These are phyloP conservation scores for Neonectria punicea DNA, from an alignment of 2,329 filamentous ascomycete genomes.

Conservation along the genomic window DNA sequence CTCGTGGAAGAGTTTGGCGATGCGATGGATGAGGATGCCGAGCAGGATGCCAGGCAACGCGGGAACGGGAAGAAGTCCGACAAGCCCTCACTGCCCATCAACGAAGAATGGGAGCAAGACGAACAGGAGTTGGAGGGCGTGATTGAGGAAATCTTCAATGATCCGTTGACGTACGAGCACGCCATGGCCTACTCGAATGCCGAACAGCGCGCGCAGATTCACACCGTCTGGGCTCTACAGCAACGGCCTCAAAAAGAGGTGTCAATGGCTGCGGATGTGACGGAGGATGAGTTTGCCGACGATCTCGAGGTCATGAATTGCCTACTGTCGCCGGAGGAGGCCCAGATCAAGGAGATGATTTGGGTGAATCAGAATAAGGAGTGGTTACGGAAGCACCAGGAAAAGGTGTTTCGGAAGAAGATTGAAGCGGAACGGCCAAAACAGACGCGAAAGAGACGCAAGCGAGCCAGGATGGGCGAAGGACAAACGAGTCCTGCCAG, in stretches of 20 bases:
- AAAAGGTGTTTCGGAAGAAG: constrained; percentile 82
- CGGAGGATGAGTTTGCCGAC: constrained; percentile 85
- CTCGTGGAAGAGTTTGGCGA: constrained; percentile 60
- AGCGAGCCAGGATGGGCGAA: constrained; percentile 69
- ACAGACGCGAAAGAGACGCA: constrained; percentile 65
- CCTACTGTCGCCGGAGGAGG: constrained; percentile 77
- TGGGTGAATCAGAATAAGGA: constrained; percentile 97
- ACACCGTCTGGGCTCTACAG: constrained; percentile 62
- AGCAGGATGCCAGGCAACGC: constrained; percentile 19
- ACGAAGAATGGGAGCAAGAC: constrained; percentile 70
- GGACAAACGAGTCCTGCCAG: constrained; percentile 73
- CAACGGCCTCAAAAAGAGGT: constrained; percentile 59
- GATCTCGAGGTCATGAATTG: constrained; percentile 90
- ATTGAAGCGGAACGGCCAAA: constrained; percentile 67
- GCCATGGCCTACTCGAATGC: constrained; percentile 68
- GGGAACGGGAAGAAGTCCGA: constrained; percentile 37
- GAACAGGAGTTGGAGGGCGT: constrained; percentile 75
- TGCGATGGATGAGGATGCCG: constrained; percentile 46
- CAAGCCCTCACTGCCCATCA: constrained; percentile 63
- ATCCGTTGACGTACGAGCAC: constrained; percentile 67
- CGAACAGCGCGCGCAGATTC: constrained; percentile 64
- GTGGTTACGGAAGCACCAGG: constrained; percentile 87
- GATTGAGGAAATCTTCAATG: constrained; percentile 75
- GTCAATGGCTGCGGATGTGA: constrained; percentile 73
- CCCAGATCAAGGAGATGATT: constrained; percentile 85